Conservation (phyloP, 768 basidiomycete genomes). For the Holtermanniella nyarrowii region DNA sequence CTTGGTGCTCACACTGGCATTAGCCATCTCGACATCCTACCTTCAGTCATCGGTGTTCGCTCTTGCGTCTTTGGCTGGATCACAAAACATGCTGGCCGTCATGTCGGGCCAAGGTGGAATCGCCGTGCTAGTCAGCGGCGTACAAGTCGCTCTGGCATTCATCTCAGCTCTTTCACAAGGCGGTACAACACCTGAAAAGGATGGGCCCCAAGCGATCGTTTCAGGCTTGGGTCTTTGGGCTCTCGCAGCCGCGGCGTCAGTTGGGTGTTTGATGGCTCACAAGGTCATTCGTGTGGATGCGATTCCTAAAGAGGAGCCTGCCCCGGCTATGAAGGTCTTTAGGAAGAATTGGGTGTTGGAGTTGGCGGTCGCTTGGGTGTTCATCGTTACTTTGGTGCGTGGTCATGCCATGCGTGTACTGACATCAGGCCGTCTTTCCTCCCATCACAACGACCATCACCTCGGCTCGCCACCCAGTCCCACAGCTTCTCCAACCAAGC, state of each 20-base stretch:
- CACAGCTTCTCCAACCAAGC: conserved; percentile 30
- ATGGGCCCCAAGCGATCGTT: conserved; percentile 5
- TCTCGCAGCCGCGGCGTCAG: conserved; percentile 12
- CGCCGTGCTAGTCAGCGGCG: conserved; percentile 65
- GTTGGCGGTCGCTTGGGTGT: conserved; percentile 63
- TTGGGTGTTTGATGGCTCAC: conserved; percentile 17
- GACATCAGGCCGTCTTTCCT: conserved; percentile 66
- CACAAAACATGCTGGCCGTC: conserved; percentile 56
- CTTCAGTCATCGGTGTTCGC: conserved; percentile 68
- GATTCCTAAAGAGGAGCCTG: conserved; percentile 1
- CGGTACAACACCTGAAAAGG: conserved; percentile 16
- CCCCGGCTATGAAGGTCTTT: conserved; percentile 22
- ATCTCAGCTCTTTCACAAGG: conserved; percentile 9
- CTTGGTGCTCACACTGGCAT: conserved; percentile 51
- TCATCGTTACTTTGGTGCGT: conserved; percentile 67
- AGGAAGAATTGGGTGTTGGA: conserved; percentile 58
- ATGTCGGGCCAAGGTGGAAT: conserved; percentile 80
- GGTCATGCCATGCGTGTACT: neutral
- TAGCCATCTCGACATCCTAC: conserved; percentile 59
- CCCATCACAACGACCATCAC: conserved; percentile 68
- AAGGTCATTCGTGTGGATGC: conserved; percentile 1
- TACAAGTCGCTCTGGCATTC: conserved; percentile 55
- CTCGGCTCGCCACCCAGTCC: conserved; percentile 50
- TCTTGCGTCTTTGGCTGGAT: conserved; percentile 71
- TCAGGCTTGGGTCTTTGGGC: conserved; percentile 27